Base-by-base conservation (phyloP, 2,329 filamentous ascomycete genomes). In the Fusarium sp. region DNA sequence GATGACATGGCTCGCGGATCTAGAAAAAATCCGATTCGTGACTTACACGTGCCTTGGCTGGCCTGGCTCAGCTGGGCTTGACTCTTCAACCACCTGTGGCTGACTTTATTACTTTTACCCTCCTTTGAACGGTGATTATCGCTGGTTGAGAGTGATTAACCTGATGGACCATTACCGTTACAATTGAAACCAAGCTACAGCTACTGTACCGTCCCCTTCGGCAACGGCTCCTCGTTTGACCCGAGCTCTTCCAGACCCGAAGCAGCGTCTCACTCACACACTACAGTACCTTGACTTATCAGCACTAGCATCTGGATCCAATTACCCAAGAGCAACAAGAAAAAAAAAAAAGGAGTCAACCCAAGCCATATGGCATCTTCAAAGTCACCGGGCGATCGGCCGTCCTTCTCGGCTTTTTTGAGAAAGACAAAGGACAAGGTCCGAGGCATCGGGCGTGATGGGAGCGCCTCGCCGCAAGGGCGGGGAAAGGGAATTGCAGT, bases 371-470 rank as follows among this genome's bases (percentile, higher is more conserved):
- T 72, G 70, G 61, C 66, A 38, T 59, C 56, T 56, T 33, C 60
- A n/a, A 43, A 45, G 50, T 20, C 57, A 47, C 11, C 17, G 37
- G 64, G 64, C 7, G 30, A 54, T 14, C 80, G 84, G 68, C 86
- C 86, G 3, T 86, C 86, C n/a, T 88, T 88, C 74, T 79, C 81
- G n/a, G 76, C 81, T 11, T 88, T 85, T 68, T 86, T 86, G 85
- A 86, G 84, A 73, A 83, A 81, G 52, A 83, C 81, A 20, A 87
- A 85, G 76, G 80, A 85, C 9, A 77, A 73, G 37, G 47, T 52
- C 27, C 47, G 47, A 17, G 68, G 60, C 20, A 66, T 65, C 45
- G 50, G 50, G 35, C 59, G 67, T 27, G 67, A 75, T 45, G 72
- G 60, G 12, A 63, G 50, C n/a, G 72, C 63, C 11, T 67, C 50